Evolutionary conservation across 805 yeast genomes (phyloP).

Genomic region (Pichia deserticola): DNA sequence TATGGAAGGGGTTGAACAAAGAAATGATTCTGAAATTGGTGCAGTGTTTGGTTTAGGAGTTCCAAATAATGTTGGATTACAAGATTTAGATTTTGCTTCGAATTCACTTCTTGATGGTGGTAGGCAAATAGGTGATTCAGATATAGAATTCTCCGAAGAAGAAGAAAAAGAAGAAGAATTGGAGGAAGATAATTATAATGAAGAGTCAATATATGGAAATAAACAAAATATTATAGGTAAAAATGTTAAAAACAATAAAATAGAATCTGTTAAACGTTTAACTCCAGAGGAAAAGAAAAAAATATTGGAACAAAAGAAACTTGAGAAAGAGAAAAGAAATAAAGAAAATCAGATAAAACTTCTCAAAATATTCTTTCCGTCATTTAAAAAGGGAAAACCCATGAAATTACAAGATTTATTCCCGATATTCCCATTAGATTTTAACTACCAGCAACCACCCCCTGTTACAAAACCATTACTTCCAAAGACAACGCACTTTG

Average conservation of each 20-base stretch:
- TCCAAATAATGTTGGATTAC: constrained; percentile 25
- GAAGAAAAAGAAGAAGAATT: constrained; percentile 28
- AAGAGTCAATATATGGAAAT: neutral
- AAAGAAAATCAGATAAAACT: constrained; percentile 28
- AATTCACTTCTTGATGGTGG: constrained; percentile 17
- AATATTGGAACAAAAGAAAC: constrained; percentile 1
- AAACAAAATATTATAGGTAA: neutral
- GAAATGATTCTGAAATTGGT: constrained; percentile 16
- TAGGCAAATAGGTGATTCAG: constrained; percentile 17
- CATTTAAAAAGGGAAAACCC: constrained; percentile 46
- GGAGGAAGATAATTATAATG: neutral
- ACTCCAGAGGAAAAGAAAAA: constrained; percentile 6
- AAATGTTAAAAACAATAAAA: neutral
- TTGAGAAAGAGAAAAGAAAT: constrained; percentile 21
- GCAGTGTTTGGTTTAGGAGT: constrained; percentile 29
- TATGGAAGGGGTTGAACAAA: constrained; percentile 29
- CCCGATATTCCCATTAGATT: constrained; percentile 48
- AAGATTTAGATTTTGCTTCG: constrained; percentile 27
- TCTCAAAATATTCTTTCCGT: constrained; percentile 51
- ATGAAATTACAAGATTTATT: constrained; percentile 61
- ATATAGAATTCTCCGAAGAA: constrained; percentile 21
- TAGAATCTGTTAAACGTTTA: neutral
- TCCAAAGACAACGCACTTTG: constrained; percentile 55
- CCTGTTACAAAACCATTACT: constrained; percentile 37
- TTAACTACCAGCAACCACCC: constrained; percentile 46